Evolutionary conservation across 2,329 filamentous ascomycete genomes (phyloP), one percentile per base, ranked within the genome.

Genomic region (Pyrenophora tritici-repentis): DNA sequence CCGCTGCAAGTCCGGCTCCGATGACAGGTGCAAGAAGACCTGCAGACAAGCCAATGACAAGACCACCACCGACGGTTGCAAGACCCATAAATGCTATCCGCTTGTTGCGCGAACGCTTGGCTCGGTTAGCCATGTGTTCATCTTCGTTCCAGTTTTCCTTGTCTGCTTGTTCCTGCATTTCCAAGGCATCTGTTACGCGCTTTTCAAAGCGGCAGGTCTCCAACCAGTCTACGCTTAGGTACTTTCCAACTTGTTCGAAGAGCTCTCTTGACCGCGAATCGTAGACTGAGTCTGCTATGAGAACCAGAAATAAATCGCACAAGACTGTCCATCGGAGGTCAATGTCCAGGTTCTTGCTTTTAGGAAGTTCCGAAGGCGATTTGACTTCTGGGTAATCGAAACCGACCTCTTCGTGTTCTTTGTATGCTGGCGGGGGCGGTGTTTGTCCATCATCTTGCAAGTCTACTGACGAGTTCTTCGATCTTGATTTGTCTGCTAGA

Each of bases 141-240:
- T 94, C 88, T 72, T 99, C 94, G 61, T 97, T 95, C 94, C 94
- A 99, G 58, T 93, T 96, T 75, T 99, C 94, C 66, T 93, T 95
- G 57, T 91, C 89, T 5, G 91, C 90, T 39, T 89, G 86, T 73
- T 97, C 91, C 75, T 97, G 93, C 91, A 99, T 97, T 74, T 99
- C 94, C 17, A 99, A 79, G 1, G 94, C 91, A 74, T 99, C 94
- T 6, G 94, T 97, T 5, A 99, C 91, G 45, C 91, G 88, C 76
- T 97, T 97, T 76, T 99, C 94, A 67, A 99, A 99, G 33, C 91
- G 86, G 74, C 91, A 96, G 50, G 97, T 96, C 60, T 99, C 94
- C 46, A 95, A 79, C 91, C 90, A 96, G 10, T 87, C 83, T 6
- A 99, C 87, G 35, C 89, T 86, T 62, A 99, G 82, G 54, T 88